phyloP scores from a whole-genome alignment of 805 yeast species.

The Wickerhamiella musiphila region DNA sequence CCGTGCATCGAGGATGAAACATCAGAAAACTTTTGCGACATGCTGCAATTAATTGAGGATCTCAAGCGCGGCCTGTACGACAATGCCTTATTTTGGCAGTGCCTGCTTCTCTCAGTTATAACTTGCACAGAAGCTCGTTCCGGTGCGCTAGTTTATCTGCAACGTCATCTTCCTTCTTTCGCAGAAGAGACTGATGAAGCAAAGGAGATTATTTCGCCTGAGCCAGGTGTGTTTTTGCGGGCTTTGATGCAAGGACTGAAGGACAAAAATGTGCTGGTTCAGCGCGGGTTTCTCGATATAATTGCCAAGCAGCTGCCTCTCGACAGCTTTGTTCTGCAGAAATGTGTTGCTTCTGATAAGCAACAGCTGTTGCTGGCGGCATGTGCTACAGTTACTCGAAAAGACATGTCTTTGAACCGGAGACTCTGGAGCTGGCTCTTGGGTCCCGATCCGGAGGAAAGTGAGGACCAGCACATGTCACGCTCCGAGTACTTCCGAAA shows the following conservation, averaged over 20 bases:
- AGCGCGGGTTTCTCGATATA: conserved; percentile 77
- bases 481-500: conserved; percentile 41
- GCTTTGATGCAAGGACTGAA: conserved; percentile 56
- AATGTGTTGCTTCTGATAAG: conserved; percentile 34
- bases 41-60: conserved; percentile 40
- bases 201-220: conserved; percentile 46
- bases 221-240: conserved; percentile 59
- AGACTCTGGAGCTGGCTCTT: conserved; percentile 86
- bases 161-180: conserved; percentile 46
- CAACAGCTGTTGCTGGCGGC: conserved; percentile 45
- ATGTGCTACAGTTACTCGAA: conserved; percentile 42
- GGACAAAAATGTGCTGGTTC: conserved; percentile 54
- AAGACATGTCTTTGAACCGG: conserved; percentile 89
- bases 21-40: conserved; percentile 56
- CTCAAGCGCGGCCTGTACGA: conserved; percentile 41
- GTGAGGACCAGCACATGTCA: conserved; percentile 11
- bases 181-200: background rate
- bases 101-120: conserved; percentile 55
- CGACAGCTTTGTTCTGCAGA: conserved; percentile 34
- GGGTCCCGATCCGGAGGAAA: conserved; percentile 44
- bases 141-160: conserved; percentile 72
- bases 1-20: conserved; percentile 90
- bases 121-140: conserved; percentile 62
- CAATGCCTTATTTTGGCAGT: conserved; percentile 75
- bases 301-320: conserved; percentile 51